Conservation (phyloP, 1,139 yeast species). For the Lipomyces yarrowii region DNA sequence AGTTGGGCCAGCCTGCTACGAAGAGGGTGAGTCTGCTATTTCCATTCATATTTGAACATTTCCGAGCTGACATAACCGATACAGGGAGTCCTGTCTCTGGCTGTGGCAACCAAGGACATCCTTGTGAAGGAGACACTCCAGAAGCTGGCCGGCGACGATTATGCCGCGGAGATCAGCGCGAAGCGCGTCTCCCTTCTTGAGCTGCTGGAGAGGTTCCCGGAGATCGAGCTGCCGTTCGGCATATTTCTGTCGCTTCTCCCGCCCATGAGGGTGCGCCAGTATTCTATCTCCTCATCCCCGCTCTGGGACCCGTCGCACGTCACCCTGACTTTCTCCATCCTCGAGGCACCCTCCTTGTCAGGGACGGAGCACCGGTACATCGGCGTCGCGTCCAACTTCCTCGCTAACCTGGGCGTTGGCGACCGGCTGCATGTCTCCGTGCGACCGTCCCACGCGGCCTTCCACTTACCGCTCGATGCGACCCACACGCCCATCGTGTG, state of each 20-base stretch:
- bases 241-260: constrained; percentile 13
- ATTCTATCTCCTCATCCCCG: constrained; percentile 20
- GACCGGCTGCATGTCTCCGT: constrained; percentile 18
- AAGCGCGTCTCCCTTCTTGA: constrained; percentile 16
- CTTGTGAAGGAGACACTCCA: constrained; percentile 13
- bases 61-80: not conserved
- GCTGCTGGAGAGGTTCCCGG: constrained; percentile 14
- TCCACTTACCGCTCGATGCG: constrained; percentile 14
- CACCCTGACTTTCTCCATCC: constrained; percentile 16
- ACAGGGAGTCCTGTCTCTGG: constrained; percentile 6
- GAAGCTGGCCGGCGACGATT: constrained; percentile 17
- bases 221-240: constrained; percentile 13
- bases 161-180: constrained; percentile 12
- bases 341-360: constrained; percentile 9
- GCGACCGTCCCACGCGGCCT: constrained; percentile 12
- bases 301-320: constrained; percentile 11
- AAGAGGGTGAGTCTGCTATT: constrained; percentile 1
- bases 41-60: constrained; percentile 1
- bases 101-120: constrained; percentile 16
- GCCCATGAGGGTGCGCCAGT: constrained; percentile 16
- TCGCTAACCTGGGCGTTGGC: constrained; percentile 14
- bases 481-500: constrained; percentile 16
- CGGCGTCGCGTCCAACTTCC: constrained; percentile 17
- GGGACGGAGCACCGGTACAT: constrained; percentile 10
- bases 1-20: constrained; percentile 6